Evolutionary conservation across 73 alveolate species (phyloP).

Genomic region (Durusdinium trenchii): DNA sequence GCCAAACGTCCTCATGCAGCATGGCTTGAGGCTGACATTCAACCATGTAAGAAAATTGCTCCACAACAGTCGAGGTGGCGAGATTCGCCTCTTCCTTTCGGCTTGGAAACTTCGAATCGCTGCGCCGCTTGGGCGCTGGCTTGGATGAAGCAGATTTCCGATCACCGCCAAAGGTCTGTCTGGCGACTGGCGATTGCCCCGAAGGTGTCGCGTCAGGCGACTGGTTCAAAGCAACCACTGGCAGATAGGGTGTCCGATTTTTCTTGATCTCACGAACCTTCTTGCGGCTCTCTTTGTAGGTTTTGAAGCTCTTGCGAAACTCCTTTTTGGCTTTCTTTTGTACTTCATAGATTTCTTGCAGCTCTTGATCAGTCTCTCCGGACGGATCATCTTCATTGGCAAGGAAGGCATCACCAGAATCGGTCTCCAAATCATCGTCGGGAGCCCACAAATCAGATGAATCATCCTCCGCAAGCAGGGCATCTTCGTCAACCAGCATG

Average conservation of each 20-base stretch:
- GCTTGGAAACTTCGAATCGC: neutral
- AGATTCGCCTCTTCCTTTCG: neutral
- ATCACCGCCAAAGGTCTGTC: neutral
- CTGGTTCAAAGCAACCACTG: constrained; percentile 19
- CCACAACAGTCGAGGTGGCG: neutral
- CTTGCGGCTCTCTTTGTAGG: constrained; percentile 5
- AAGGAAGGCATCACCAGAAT: neutral
- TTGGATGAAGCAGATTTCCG: neutral
- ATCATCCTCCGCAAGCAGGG: neutral
- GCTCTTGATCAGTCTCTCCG: neutral
- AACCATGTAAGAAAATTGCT: constrained; percentile 47
- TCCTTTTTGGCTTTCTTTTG: constrained; percentile 22
- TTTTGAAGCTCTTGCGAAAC: neutral
- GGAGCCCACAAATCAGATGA: neutral
- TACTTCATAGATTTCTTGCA: constrained; percentile 1
- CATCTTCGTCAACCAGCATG: neutral
- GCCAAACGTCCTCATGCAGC: neutral
- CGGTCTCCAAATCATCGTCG: neutral
- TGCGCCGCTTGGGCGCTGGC: neutral
- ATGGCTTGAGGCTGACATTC: too few species aligned
- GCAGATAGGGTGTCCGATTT: constrained; percentile 12
- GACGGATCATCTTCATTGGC: neutral
- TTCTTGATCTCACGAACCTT: neutral
- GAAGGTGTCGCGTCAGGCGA: neutral
- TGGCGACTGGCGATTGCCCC: neutral